phyloP scores from a whole-genome alignment of 129 eudicot genomes.

The Flaveria trinervia region DNA sequence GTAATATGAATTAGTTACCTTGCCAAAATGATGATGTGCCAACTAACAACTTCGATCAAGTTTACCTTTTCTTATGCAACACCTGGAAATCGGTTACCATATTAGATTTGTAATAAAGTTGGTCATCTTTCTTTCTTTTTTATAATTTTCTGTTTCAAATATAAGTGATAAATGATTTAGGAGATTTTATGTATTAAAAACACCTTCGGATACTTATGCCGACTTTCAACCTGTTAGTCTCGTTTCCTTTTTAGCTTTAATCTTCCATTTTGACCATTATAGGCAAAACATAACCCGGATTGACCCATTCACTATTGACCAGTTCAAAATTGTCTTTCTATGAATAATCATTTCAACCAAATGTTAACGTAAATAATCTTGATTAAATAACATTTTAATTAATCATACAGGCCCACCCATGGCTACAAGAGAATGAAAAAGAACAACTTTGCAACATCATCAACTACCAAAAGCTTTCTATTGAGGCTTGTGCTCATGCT shows the following conservation, averaged over 20 bases:
- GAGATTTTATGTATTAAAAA: neutral
- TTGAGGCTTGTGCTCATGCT: conserved; percentile 96
- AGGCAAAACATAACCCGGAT: neutral
- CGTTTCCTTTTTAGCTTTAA: neutral
- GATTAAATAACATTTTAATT: conserved; percentile 8
- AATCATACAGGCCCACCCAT: conserved; percentile 73
- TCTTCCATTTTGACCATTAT: neutral
- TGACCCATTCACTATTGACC: too few relatives aligned
- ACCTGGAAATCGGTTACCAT: neutral
- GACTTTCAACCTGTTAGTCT: neutral
- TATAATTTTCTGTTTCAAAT: neutral
- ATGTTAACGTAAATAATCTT: neutral
- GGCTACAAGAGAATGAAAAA: conserved; percentile 72
- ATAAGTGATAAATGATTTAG: neutral
- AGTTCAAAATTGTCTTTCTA: neutral
- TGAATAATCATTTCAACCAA: neutral
- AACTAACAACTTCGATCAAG: neutral
- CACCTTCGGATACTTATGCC: neutral
- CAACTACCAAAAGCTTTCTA: conserved; percentile 76
- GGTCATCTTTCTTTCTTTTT: neutral
- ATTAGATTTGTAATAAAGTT: neutral
- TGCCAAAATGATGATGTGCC: neutral
- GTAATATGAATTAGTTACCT: neutral
- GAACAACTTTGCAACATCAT: conserved; percentile 83
- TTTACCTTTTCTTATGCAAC: neutral